phyloP scores from a whole-genome alignment of 2,329 filamentous ascomycete genomes.

The Botrytis cinerea region DNA sequence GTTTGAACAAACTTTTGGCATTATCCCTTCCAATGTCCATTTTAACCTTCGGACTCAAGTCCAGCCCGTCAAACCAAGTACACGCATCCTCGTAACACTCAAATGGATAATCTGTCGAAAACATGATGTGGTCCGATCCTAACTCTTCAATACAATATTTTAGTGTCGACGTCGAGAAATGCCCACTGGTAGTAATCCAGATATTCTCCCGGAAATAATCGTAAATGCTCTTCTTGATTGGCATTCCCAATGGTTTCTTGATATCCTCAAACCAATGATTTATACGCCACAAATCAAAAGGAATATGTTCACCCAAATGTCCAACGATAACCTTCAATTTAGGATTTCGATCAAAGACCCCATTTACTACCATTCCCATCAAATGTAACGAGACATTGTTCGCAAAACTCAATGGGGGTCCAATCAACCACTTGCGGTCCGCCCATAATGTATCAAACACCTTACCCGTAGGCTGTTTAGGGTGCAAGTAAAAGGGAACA shows the following conservation, averaged over 20 bases:
- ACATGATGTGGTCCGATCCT: conserved; percentile 53
- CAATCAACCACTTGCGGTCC: conserved; percentile 60
- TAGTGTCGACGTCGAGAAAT: conserved; percentile 56
- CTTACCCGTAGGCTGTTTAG: conserved; percentile 55
- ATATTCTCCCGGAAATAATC: conserved; percentile 58
- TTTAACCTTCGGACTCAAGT: conserved; percentile 44
- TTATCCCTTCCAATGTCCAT: conserved; percentile 50
- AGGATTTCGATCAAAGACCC: conserved; percentile 53
- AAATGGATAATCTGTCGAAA: conserved; percentile 56
- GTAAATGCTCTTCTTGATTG: conserved; percentile 49
- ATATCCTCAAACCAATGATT: conserved; percentile 58
- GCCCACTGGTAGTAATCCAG: conserved; percentile 58
- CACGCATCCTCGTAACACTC: conserved; percentile 49
- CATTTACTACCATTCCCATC: conserved; percentile 53
- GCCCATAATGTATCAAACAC: conserved; percentile 60
- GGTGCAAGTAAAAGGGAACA: conserved; percentile 66
- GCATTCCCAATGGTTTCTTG: conserved; percentile 45
- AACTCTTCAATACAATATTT: conserved; percentile 53
- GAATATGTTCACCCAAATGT: conserved; percentile 52
- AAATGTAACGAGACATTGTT: conserved; percentile 60
- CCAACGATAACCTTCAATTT: conserved; percentile 51
- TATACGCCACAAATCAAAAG: conserved; percentile 53
- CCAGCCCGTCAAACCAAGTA: conserved; percentile 46
- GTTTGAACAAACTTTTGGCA: conserved; percentile 47
- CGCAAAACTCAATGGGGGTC: conserved; percentile 59